phyloP scores from a whole-genome alignment of 371 early-diverging fungal species.

The Apophysomyces variabilis region DNA sequence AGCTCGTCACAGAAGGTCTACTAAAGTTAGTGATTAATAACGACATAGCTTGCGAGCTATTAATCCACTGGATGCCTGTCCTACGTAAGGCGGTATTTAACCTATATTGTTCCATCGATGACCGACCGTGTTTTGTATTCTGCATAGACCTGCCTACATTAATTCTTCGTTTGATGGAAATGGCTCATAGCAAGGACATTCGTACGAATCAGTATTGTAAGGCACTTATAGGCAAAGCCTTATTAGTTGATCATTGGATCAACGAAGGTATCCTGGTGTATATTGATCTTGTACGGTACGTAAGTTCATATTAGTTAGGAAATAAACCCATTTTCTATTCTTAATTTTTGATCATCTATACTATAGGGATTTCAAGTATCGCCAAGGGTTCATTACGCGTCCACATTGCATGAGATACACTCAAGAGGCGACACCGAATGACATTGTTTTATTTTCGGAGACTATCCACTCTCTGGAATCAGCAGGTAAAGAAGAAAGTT shows the following conservation, averaged over 20 bases:
- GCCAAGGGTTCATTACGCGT: neutral
- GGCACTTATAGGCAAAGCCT: slow-evolving; percentile 22
- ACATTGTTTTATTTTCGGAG: neutral
- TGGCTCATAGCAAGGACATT: slow-evolving; percentile 11
- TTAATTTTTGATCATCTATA: too few species aligned
- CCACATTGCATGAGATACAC: neutral
- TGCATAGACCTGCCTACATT: slow-evolving; percentile 11
- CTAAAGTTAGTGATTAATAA: neutral
- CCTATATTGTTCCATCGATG: neutral
- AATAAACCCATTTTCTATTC: too few species aligned
- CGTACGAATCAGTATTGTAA: slow-evolving; percentile 23
- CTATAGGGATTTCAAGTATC: neutral
- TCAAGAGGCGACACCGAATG: neutral
- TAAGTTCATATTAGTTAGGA: neutral
- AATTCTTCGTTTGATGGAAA: slow-evolving; percentile 13
- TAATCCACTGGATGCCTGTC: slow-evolving; percentile 1
- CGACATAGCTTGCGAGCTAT: neutral
- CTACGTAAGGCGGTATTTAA: neutral
- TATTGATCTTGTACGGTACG: slow-evolving; percentile 19
- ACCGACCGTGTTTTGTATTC: neutral
- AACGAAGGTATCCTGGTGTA: slow-evolving; percentile 17
- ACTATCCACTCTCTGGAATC: neutral
- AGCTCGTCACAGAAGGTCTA: neutral
- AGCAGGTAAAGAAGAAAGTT: neutral
- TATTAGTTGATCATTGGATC: slow-evolving; percentile 14